Evolutionary conservation across 345 rosid genomes (phyloP).

Genomic region (Hypericum perforatum): DNA sequence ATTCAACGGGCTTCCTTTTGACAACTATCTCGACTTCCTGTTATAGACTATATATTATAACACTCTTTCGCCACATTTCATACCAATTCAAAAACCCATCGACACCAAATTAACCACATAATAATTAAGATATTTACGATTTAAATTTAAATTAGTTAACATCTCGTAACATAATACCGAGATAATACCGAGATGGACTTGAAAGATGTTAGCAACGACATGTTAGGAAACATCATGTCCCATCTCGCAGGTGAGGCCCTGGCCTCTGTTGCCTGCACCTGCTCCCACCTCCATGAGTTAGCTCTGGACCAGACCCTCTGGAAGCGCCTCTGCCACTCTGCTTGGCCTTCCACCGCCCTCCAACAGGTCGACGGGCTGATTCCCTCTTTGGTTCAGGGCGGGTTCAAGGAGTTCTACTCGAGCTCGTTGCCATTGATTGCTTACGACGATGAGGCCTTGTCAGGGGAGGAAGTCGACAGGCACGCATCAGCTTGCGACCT

Average conservation of each 20-base stretch:
- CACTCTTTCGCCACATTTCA: too few species aligned
- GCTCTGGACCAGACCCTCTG: constrained; percentile 20
- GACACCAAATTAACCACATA: too few species aligned
- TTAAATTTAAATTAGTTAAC: too few species aligned
- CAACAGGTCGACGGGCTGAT: constrained; percentile 9
- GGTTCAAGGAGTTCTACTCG: constrained; percentile 23
- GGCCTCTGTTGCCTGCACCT: constrained; percentile 28
- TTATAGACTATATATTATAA: too few species aligned
- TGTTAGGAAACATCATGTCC: constrained; percentile 16
- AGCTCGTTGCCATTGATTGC: constrained; percentile 21
- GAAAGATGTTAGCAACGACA: constrained; percentile 16
- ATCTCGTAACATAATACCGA: too few species aligned
- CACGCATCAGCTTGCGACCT: constrained; percentile 15
- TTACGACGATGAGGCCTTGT: background rate
- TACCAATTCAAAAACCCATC: too few species aligned
- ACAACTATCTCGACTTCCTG: too few species aligned
- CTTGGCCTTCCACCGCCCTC: constrained; percentile 33
- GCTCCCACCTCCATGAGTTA: constrained; percentile 13
- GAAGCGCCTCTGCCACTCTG: constrained; percentile 20
- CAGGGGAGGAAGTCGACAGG: background rate
- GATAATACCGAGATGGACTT: too few species aligned
- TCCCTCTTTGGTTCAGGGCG: background rate
- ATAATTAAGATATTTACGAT: too few species aligned
- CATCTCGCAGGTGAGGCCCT: constrained; percentile 25
- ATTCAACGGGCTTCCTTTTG: too few species aligned